Percentiles rank a stretch among this genome's conserved stretches.
These are phyloP conservation scores for Boletus rubescentipes DNA, from an alignment of 768 basidiomycete genomes.

Conservation along the genomic window DNA sequence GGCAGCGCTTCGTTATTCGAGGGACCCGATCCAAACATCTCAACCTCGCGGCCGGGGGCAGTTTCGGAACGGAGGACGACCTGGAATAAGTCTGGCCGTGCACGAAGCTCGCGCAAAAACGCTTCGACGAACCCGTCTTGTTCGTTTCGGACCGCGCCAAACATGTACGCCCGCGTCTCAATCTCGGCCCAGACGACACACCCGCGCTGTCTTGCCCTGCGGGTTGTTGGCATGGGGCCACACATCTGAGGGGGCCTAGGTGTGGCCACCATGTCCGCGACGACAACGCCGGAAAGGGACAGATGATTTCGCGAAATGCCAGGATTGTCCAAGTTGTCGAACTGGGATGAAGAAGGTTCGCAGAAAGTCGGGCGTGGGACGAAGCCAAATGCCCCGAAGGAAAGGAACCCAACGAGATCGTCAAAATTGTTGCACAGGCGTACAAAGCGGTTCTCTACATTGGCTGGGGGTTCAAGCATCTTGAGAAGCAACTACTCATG, in stretches of 20 bases:
- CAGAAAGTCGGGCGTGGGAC: constrained; percentile 25
- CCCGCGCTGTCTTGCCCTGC: background rate
- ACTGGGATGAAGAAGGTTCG: no score
- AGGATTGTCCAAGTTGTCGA: background rate
- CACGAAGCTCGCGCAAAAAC: constrained; percentile 30
- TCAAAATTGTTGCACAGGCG: constrained; percentile 32
- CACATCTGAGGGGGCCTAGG: no score
- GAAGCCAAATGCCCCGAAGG: constrained; percentile 20
- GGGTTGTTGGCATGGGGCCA: constrained; percentile 1
- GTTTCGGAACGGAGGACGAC: constrained; percentile 32
- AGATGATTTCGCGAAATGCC: constrained; percentile 17
- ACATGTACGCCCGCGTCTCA: constrained; percentile 27
- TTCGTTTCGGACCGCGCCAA: constrained; percentile 33
- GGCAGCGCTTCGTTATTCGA: constrained; percentile 7
- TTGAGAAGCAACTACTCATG: constrained; percentile 2
- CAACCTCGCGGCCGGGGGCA: no score
- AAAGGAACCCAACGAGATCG: constrained; percentile 31
- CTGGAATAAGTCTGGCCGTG: constrained; percentile 32
- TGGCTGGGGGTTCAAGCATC: constrained; percentile 5
- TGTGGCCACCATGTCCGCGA: constrained; percentile 19
- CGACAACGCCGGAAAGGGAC: constrained; percentile 19
- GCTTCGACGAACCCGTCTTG: constrained; percentile 24
- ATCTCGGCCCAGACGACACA: background rate
- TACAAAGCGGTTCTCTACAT: constrained; percentile 32
- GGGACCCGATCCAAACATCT: constrained; percentile 23